These are phyloP conservation scores for Mucor circinelloides DNA, from an alignment of 371 early-diverging fungal genomes.

Conservation along the genomic window DNA sequence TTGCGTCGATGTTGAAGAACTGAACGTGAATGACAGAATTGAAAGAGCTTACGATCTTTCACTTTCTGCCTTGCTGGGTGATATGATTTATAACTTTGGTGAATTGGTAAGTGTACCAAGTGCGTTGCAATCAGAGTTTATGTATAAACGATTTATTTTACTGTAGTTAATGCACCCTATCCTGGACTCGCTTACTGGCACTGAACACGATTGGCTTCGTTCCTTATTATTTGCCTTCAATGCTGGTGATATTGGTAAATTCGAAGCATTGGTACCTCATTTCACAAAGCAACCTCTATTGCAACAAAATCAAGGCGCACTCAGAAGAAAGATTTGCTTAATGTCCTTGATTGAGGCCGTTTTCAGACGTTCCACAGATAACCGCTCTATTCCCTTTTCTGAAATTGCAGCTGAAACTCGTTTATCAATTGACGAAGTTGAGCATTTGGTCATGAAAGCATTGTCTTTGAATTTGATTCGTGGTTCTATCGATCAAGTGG, in stretches of 20 bases:
- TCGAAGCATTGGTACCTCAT: constrained; percentile 77
- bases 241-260: constrained; percentile 91
- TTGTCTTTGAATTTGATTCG: constrained; percentile 88
- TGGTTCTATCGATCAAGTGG: constrained; percentile 96
- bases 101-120: constrained; percentile 74
- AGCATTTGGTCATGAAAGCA: constrained; percentile 97
- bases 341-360: constrained; percentile 96
- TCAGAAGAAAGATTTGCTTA: constrained; percentile 94
- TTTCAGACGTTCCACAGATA: constrained; percentile 84
- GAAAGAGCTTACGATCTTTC: constrained; percentile 92
- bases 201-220: constrained; percentile 87
- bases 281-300: constrained; percentile 83
- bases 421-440: constrained; percentile 87
- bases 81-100: constrained; percentile 98
- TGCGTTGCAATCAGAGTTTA: not conserved
- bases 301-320: constrained; percentile 67
- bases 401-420: constrained; percentile 89
- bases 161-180: constrained; percentile 92
- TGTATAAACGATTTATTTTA: not conserved
- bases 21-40: constrained; percentile 72
- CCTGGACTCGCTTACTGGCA: constrained; percentile 77
- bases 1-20: constrained; percentile 83
- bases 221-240: constrained; percentile 91
- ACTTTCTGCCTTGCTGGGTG: constrained; percentile 90
- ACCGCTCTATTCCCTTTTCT: constrained; percentile 81